A percentile compares a stretch with the other conserved stretches of the same genome.
These are phyloP conservation scores for Pyrus betulifolia DNA, from an alignment of 306 rosid species.

Conservation along the genomic window DNA sequence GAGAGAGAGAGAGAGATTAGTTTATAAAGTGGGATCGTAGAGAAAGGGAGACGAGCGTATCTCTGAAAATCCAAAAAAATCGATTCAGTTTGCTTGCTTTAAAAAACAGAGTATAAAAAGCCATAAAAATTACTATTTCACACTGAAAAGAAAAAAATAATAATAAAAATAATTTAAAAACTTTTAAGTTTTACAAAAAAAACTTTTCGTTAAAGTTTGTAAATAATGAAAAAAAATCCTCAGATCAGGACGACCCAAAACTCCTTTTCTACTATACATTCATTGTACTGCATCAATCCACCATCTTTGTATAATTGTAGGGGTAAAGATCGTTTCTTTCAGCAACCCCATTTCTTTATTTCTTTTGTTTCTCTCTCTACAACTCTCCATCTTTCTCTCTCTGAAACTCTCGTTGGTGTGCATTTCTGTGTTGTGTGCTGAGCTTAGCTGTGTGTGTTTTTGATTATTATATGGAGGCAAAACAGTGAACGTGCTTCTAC, in stretches of 20 bases:
- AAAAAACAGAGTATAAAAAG: conserved; percentile 28
- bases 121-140: conserved; percentile 2
- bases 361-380: neutral
- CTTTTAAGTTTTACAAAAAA: too few relatives aligned
- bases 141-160: neutral
- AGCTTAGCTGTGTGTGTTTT: conserved; percentile 63
- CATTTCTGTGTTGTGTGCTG: conserved; percentile 28
- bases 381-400: neutral
- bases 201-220: too few relatives aligned
- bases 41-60: conserved; percentile 57
- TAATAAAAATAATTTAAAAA: too few relatives aligned
- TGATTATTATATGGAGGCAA: conserved; percentile 47
- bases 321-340: conserved; percentile 32
- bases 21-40: conserved; percentile 12
- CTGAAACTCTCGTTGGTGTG: conserved; percentile 12
- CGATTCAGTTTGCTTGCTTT: conserved; percentile 41
- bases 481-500: conserved; percentile 65
- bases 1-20: conserved; percentile 3
- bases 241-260: conserved; percentile 30
- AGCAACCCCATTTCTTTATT: conserved; percentile 7
- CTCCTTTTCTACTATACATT: conserved; percentile 17
- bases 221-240: neutral
- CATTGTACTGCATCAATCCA: conserved; percentile 29
- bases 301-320: conserved; percentile 6
- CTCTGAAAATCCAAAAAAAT: conserved; percentile 64